Conservation (phyloP, 306 rosid species). For the Pyrus communis region DNA sequence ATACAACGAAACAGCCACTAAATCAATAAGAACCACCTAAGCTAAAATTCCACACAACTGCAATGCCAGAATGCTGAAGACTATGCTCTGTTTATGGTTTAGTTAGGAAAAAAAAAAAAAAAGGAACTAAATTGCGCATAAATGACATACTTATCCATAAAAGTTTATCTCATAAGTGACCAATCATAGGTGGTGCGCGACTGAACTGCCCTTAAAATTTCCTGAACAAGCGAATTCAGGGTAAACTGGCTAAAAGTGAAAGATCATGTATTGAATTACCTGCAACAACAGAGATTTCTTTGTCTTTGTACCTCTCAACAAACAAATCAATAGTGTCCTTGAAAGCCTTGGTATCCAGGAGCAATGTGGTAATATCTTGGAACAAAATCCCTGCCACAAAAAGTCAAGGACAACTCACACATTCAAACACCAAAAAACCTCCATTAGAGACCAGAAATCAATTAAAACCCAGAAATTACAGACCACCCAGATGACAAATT, state of each 20-base stretch:
- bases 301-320: conserved; percentile 86
- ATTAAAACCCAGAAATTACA: neutral
- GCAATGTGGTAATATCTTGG: conserved; percentile 92
- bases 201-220: neutral
- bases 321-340: conserved; percentile 87
- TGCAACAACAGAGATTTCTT: conserved; percentile 80
- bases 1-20: neutral
- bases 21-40: neutral
- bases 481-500: conserved; percentile 4
- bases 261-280: conserved; percentile 34
- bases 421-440: neutral
- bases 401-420: neutral
- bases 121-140: neutral
- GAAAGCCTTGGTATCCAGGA: conserved; percentile 83
- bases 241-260: neutral
- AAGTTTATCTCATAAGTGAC: no score
- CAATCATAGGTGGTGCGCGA: neutral
- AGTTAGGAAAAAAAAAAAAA: neutral
- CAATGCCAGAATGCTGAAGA: neutral
- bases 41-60: no score
- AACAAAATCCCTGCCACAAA: conserved; percentile 74
- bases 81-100: neutral
- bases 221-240: neutral
- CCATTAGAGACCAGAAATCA: neutral
- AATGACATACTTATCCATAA: neutral